phyloP scores from a whole-genome alignment of 1,284 basidiomycete genomes.

The Ceratobasidium sp. region DNA sequence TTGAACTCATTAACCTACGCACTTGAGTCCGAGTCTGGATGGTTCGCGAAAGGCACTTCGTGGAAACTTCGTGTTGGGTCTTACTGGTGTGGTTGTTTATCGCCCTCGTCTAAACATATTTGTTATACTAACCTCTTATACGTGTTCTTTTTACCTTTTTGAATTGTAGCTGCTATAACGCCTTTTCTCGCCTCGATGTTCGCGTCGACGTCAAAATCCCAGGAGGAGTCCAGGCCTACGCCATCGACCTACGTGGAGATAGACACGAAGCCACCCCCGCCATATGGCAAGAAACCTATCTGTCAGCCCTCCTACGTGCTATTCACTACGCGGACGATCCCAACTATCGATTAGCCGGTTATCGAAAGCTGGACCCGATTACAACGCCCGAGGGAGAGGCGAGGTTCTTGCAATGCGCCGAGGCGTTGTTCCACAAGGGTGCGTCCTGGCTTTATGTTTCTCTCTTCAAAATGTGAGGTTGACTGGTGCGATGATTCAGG shows the following conservation, averaged over 20 bases:
- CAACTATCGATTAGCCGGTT: slow-evolving; percentile 91
- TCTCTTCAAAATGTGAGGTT: not conserved
- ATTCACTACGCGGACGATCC: slow-evolving; percentile 97
- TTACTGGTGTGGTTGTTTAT: slow-evolving; percentile 79
- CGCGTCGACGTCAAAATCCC: slow-evolving; percentile 99
- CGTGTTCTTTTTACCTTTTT: not conserved
- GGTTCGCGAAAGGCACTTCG: slow-evolving; percentile 89
- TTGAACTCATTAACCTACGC: slow-evolving; percentile 97
- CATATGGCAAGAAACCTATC: slow-evolving; percentile 97
- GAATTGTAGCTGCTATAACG: slow-evolving; percentile 89
- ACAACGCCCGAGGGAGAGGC: slow-evolving; percentile 89
- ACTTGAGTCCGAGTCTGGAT: slow-evolving; percentile 90
- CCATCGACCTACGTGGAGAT: slow-evolving; percentile 94
- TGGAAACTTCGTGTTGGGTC: slow-evolving; percentile 96
- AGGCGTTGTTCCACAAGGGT: slow-evolving; percentile 92
- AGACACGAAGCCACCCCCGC: slow-evolving; percentile 93
- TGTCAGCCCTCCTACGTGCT: slow-evolving; percentile 90
- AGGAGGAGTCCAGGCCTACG: slow-evolving; percentile 94
- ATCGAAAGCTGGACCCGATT: slow-evolving; percentile 96
- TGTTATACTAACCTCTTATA: slow-evolving; percentile 8
- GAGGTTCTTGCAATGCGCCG: slow-evolving; percentile 91
- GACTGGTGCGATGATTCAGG: slow-evolving; percentile 66
- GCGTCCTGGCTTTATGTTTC: slow-evolving; percentile 45
- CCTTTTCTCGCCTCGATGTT: slow-evolving; percentile 96
- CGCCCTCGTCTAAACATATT: not conserved